phyloP scores from a whole-genome alignment of 768 basidiomycete genomes.

The Flagelloscypha sp. region DNA sequence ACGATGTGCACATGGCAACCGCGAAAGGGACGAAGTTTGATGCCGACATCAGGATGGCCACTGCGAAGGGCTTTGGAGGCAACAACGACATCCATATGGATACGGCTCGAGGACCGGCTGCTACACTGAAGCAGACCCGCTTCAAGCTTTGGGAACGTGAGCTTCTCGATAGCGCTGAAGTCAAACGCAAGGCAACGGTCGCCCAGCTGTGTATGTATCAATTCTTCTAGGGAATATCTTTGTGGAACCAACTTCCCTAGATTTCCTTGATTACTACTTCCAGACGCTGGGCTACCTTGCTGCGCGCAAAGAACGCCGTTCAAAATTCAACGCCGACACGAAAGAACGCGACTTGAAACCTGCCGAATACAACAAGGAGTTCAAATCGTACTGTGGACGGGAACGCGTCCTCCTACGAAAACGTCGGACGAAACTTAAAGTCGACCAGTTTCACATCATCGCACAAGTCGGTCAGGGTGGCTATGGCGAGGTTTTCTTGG shows the following conservation, averaged over 20 bases:
- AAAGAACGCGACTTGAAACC: conserved; percentile 49
- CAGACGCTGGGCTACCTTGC: conserved; percentile 87
- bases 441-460: conserved; percentile 97
- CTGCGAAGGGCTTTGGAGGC: conserved; percentile 45
- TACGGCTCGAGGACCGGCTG: conserved; percentile 41
- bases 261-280: conserved; percentile 98
- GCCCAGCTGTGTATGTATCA: conserved; percentile 81
- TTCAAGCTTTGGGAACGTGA: conserved; percentile 81
- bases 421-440: conserved; percentile 83
- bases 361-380: conserved; percentile 64
- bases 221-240: conserved; percentile 6
- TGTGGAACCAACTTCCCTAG: conserved; percentile 29
- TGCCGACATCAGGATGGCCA: conserved; percentile 54
- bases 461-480: conserved; percentile 99
- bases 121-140: conserved; percentile 48
- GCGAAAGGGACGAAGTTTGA: conserved; percentile 49
- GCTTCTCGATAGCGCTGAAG: conserved; percentile 75
- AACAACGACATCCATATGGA: conserved; percentile 62
- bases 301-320: conserved; percentile 74
- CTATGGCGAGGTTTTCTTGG: conserved; percentile 96
- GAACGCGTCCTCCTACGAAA: conserved; percentile 90
- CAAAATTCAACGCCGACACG: conserved; percentile 80
- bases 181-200: conserved; percentile 92
- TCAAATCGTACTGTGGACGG: conserved; percentile 87
- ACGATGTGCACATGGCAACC: conserved; percentile 75